phyloP scores from a whole-genome alignment of 1,284 basidiomycete genomes.

The Irpex sp. region DNA sequence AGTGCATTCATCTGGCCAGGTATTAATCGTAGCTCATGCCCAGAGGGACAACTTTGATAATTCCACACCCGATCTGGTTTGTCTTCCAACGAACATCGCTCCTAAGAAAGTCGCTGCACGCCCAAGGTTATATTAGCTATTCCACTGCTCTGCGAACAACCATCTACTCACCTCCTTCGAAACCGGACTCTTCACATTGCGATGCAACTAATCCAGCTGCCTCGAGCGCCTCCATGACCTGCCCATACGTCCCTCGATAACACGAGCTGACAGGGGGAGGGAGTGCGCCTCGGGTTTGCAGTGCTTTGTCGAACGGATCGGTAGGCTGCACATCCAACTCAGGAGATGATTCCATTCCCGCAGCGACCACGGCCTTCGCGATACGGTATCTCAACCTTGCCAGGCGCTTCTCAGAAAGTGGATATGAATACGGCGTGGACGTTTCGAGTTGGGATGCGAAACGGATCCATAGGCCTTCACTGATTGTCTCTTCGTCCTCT shows the following conservation, averaged over 20 bases:
- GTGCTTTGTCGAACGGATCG: conserved; percentile 13
- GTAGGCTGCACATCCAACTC: conserved; percentile 5
- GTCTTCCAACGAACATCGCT: conserved; percentile 39
- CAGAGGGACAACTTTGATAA: conserved; percentile 42
- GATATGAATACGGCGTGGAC: conserved; percentile 14
- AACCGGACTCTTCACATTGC: conserved; percentile 32
- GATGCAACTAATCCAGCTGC: conserved; percentile 35
- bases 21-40: conserved; percentile 26
- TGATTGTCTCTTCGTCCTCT: conserved; percentile 14
- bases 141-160: background rate
- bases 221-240: conserved; percentile 38
- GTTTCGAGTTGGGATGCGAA: conserved; percentile 23
- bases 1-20: background rate
- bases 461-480: conserved; percentile 33
- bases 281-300: conserved; percentile 14
- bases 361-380: conserved; percentile 38
- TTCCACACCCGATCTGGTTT: conserved; percentile 27
- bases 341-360: conserved; percentile 40
- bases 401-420: conserved; percentile 29
- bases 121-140: background rate
- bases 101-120: conserved; percentile 38
- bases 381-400: conserved; percentile 35
- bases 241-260: conserved; percentile 45
- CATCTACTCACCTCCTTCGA: conserved; percentile 31
- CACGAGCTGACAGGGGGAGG: conserved; percentile 24